phyloP scores from a whole-genome alignment of 441 rosid genomes.

The Eutrema salsugineum region DNA sequence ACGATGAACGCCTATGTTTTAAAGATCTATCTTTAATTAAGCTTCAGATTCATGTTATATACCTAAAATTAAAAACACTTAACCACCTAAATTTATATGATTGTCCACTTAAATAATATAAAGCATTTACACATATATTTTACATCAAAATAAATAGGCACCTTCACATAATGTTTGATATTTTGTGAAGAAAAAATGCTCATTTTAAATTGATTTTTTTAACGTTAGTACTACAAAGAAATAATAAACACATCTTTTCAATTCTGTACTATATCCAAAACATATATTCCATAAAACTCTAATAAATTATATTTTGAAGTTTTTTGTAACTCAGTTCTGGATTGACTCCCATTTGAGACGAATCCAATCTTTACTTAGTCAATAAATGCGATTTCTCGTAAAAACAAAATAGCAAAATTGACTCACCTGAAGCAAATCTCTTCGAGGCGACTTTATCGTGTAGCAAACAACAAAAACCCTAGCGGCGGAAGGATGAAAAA shows the following conservation, averaged over 20 bases:
- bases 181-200: background rate
- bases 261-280: background rate
- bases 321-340: too few relatives aligned
- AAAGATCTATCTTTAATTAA: background rate
- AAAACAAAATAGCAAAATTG: background rate
- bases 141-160: background rate
- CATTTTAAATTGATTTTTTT: background rate
- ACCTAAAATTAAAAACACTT: background rate
- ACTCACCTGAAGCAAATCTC: background rate
- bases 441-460: background rate
- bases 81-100: background rate
- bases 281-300: background rate
- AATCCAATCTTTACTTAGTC: too few relatives aligned
- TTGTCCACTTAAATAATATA: background rate
- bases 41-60: background rate
- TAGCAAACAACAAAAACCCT: background rate
- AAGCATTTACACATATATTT: background rate
- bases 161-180: background rate
- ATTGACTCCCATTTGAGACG: too few relatives aligned
- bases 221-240: background rate
- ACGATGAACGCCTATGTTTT: background rate
- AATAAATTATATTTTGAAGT: background rate
- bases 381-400: too few relatives aligned
- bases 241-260: background rate
- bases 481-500: background rate